Evolutionary conservation across 495 filamentous ascomycete genomes (phyloP), one percentile per base, ranked within the genome.

Genomic region (Trichocladium antarcticum): DNA sequence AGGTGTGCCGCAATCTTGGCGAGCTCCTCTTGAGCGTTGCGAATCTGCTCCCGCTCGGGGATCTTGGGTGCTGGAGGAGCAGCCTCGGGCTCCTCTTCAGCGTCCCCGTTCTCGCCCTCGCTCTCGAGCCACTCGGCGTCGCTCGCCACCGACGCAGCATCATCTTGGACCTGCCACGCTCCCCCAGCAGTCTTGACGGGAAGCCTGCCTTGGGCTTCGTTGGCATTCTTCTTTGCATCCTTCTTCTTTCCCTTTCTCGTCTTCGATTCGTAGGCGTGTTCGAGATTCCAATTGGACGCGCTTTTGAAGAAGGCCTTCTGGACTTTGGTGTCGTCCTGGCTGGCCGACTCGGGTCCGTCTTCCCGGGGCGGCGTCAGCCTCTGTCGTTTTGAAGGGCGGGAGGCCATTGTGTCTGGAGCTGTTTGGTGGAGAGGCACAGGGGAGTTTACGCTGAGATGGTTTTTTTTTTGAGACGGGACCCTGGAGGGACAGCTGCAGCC

Each of bases 11-110:
- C 92, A 42, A 93, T 76, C 56, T 79, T 80, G 11, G 92, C 90
- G 22, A 98, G 64, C 58, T 97, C 89, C 60, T 97, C 92, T 68
- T 97, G 95, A 17, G 88, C 89, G 51, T 85, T 78, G 11, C 85
- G 43, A 17, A 97, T 82, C 57, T 94, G 86, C 57, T 89, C 74
- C 47, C 80, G 80, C 52, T 81, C 68, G 3, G 87, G 77, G 22
- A 87, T 71, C 57, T 76, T 76, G 37, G 82, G 78, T 49, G 71
- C 68, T 41, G 77, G 75, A 28, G 68, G 66, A 17, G 49, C 45
- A 17, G 49, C 41, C n/a, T 49, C 51, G 7, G 47, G 56, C 19
- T 71, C 57, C 47, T 73, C 64, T 27, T 60, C 52, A 29, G 66
- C 63, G n/a, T 52, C 61, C 36, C 66, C 69, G 20, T 65, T 60